phyloP scores from a whole-genome alignment of 1,139 yeast species.

The Candida sanyaensis region DNA sequence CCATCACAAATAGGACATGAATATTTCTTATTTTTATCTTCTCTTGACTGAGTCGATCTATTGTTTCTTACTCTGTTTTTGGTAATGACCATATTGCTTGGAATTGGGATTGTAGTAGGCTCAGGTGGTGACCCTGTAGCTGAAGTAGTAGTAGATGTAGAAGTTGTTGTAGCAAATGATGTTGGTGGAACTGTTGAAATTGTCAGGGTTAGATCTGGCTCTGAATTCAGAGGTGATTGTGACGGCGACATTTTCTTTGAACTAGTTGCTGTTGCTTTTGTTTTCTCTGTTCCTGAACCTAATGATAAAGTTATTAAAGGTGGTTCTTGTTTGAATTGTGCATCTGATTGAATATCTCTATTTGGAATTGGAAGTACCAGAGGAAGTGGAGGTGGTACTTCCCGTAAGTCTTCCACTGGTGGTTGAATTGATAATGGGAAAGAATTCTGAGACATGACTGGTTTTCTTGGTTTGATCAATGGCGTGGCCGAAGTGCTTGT shows the following conservation, averaged over 20 bases:
- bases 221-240: not conserved
- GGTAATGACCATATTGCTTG: slow-evolving; percentile 14
- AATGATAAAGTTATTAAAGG: not conserved
- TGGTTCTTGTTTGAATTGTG: not conserved
- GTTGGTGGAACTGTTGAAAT: slow-evolving; percentile 24
- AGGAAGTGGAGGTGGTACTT: slow-evolving; percentile 8
- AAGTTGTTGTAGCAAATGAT: not conserved
- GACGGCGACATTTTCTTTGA: not conserved
- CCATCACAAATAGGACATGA: slow-evolving; percentile 78
- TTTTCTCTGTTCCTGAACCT: not conserved
- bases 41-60: slow-evolving; percentile 13
- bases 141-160: slow-evolving; percentile 6
- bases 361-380: not conserved
- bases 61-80: slow-evolving; percentile 16
- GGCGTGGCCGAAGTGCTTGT: not conserved
- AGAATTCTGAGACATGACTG: slow-evolving; percentile 1
- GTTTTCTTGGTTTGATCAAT: slow-evolving; percentile 1
- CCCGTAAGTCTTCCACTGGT: slow-evolving; percentile 8
- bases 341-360: not conserved
- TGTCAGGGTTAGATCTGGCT: slow-evolving; percentile 26
- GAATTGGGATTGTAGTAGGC: slow-evolving; percentile 14
- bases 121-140: not conserved
- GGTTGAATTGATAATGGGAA: not conserved
- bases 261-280: not conserved
- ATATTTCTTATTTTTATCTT: slow-evolving; percentile 64